Evolutionary conservation across 2,329 filamentous ascomycete species (phyloP).

Genomic region (Ophiostoma tasmaniense): DNA sequence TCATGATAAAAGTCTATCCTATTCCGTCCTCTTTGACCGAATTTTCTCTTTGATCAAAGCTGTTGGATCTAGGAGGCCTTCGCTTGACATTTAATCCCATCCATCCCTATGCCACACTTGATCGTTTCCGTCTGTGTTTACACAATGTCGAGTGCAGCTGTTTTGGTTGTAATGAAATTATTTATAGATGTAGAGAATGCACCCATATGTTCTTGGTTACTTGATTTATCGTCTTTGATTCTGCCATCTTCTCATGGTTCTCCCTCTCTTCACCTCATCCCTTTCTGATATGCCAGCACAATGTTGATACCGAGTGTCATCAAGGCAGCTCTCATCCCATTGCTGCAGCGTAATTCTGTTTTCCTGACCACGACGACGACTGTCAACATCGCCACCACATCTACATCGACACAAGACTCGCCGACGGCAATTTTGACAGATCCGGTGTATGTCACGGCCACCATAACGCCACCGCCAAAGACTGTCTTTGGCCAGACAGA

Average conservation of each 20-base stretch:
- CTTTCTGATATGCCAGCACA: background rate
- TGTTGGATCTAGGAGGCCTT: background rate
- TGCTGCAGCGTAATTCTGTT: background rate
- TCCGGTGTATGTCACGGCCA: background rate
- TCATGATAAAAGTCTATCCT: background rate
- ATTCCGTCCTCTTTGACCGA: background rate
- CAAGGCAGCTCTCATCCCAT: background rate
- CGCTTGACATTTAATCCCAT: background rate
- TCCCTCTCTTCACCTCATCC: background rate
- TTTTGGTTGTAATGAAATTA: background rate
- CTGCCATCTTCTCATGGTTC: background rate
- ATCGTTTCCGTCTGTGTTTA: background rate
- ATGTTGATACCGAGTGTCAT: background rate
- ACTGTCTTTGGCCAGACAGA: background rate
- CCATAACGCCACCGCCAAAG: background rate
- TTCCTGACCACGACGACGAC: background rate
- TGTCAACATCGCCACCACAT: background rate
- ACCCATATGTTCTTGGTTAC: background rate
- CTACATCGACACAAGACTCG: background rate
- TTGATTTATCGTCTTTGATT: background rate
- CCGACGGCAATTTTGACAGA: background rate
- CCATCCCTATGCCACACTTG: background rate
- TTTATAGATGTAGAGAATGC: background rate
- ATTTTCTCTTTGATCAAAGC: background rate
- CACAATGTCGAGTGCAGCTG: background rate